These are phyloP conservation scores for Thymus mandschuricus DNA, from an alignment of 257 asterid genomes.

Conservation along the genomic window DNA sequence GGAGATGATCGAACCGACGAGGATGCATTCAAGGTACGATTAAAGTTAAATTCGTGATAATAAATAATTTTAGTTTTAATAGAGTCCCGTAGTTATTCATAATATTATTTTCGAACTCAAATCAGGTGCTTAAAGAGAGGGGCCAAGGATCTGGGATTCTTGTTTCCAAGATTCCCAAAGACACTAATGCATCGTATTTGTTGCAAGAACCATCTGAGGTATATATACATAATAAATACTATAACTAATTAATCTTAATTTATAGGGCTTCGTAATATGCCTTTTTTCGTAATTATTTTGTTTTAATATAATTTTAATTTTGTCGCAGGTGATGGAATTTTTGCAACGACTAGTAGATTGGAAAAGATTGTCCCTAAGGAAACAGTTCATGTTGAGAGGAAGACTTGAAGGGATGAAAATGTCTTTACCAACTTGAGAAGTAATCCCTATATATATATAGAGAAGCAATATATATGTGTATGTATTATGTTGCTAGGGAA, in stretches of 20 bases:
- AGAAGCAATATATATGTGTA: slow-evolving; percentile 13
- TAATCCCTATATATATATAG: slow-evolving; percentile 16
- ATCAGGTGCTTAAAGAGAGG: slow-evolving; percentile 72
- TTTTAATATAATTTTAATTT: not conserved
- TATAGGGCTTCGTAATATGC: too few relatives aligned
- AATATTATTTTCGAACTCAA: not conserved
- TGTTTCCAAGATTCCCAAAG: slow-evolving; percentile 81
- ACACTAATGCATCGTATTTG: slow-evolving; percentile 80
- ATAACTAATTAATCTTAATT: too few relatives aligned
- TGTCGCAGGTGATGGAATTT: slow-evolving; percentile 74
- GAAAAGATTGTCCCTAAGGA: slow-evolving; percentile 53
- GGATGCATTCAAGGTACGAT: slow-evolving; percentile 84
- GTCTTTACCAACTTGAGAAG: slow-evolving; percentile 36
- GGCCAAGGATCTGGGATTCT: slow-evolving; percentile 92
- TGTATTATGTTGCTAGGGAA: slow-evolving; percentile 37
- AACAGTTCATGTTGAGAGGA: slow-evolving; percentile 53
- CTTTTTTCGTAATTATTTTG: too few relatives aligned
- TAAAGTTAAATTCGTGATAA: not conserved
- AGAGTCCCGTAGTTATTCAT: not conserved
- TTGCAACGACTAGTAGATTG: slow-evolving; percentile 76
- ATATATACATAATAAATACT: not conserved
- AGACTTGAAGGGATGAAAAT: slow-evolving; percentile 53
- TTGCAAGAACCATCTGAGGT: slow-evolving; percentile 94
- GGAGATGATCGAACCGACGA: slow-evolving; percentile 94
- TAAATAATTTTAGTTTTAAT: too few relatives aligned